A percentile compares a stretch with the other conserved stretches of the same genome.
Conservation (phyloP, 2,329 filamentous ascomycete species). For the Coniochaeta sp. region DNA sequence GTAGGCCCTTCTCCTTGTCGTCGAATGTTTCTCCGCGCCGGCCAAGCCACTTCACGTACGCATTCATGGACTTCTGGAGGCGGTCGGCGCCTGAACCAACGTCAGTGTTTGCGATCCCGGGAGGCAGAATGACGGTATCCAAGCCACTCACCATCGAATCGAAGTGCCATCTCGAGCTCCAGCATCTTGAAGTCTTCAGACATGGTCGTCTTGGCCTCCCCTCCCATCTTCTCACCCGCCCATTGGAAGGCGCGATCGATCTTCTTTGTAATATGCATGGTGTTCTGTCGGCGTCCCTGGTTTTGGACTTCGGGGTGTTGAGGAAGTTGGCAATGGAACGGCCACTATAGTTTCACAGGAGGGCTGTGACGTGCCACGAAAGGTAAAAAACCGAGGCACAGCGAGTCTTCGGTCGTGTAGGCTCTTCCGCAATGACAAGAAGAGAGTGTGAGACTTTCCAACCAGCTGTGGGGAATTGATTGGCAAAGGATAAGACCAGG, state of each 20-base stretch:
- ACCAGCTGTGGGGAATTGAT: background rate
- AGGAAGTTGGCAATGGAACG: too few species aligned
- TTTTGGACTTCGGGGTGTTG: background rate
- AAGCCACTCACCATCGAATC: conserved; percentile 68
- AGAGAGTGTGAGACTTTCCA: background rate
- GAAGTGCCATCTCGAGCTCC: conserved; percentile 82
- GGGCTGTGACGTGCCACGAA: too few species aligned
- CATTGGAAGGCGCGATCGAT: conserved; percentile 96
- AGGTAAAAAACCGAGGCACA: too few species aligned
- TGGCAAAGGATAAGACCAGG: background rate
- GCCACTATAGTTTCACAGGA: too few species aligned
- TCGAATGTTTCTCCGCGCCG: conserved; percentile 72
- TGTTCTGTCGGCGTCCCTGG: conserved; percentile 7
- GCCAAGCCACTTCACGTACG: conserved; percentile 81
- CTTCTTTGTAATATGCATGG: conserved; percentile 66
- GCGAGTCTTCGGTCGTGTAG: too few species aligned
- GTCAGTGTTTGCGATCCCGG: background rate
- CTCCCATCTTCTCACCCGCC: conserved; percentile 94
- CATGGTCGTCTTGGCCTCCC: conserved; percentile 76
- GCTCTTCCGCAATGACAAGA: background rate
- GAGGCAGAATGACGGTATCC: background rate
- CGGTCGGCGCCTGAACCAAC: conserved; percentile 73
- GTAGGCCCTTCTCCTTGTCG: conserved; percentile 80
- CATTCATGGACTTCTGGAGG: conserved; percentile 76
- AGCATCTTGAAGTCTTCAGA: conserved; percentile 87